Percentiles rank a stretch among this genome's conserved stretches.
Evolutionary conservation across 2,329 filamentous ascomycete genomes (phyloP).

Genomic region (Eurotiales sp.): DNA sequence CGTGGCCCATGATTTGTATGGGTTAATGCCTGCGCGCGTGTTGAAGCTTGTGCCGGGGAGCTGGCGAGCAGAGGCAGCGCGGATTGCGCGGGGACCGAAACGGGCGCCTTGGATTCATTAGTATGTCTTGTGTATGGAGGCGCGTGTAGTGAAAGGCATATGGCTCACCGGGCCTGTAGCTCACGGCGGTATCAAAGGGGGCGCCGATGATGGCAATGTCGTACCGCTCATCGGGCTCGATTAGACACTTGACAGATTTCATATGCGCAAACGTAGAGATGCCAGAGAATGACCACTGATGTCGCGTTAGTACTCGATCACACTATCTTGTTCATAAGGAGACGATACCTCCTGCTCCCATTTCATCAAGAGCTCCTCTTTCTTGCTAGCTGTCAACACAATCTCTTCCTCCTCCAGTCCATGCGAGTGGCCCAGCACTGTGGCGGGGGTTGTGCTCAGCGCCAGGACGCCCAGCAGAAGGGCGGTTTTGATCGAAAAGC

Average conservation of each 20-base stretch:
- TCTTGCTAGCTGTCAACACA: constrained; percentile 32
- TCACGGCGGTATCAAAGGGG: constrained; percentile 71
- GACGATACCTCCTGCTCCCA: constrained; percentile 45
- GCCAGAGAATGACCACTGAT: constrained; percentile 64
- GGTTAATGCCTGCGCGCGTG: constrained; percentile 75
- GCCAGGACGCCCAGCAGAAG: constrained; percentile 29
- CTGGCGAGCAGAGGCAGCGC: constrained; percentile 76
- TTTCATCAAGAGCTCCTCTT: constrained; percentile 43
- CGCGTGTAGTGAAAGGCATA: too few relatives aligned
- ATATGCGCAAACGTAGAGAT: constrained; percentile 74
- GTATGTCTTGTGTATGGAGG: neutral
- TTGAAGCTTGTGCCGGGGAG: constrained; percentile 79
- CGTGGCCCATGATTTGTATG: constrained; percentile 72
- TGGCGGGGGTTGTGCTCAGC: constrained; percentile 17
- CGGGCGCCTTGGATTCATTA: constrained; percentile 56
- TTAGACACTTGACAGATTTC: constrained; percentile 64
- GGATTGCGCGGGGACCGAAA: constrained; percentile 84
- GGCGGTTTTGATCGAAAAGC: constrained; percentile 8
- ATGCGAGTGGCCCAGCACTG: constrained; percentile 31
- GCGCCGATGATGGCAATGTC: constrained; percentile 71
- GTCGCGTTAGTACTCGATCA: neutral
- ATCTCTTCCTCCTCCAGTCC: constrained; percentile 37
- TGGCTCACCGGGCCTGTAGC: constrained; percentile 60
- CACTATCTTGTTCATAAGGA: neutral
- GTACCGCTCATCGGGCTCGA: constrained; percentile 59